phyloP scores from a whole-genome alignment of 805 yeast genomes.

The Tetrapisispora nanseiensis region DNA sequence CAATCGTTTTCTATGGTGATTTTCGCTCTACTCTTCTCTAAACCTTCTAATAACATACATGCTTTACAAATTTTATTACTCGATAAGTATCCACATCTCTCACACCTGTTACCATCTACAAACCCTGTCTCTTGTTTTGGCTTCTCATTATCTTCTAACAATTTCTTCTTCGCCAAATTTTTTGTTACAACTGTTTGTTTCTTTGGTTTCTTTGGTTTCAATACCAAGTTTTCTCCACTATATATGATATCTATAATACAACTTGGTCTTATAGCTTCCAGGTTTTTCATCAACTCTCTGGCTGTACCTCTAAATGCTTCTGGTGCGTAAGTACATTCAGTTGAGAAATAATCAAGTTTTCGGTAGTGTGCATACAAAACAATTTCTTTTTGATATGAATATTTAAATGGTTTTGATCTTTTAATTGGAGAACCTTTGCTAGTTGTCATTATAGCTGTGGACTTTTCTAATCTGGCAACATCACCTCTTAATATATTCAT shows the following conservation, averaged over 20 bases:
- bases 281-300: slow-evolving; percentile 77
- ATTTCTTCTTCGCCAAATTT: slow-evolving; percentile 7
- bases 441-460: slow-evolving; percentile 76
- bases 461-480: slow-evolving; percentile 79
- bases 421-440: slow-evolving; percentile 81
- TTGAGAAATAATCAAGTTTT: slow-evolving; percentile 87
- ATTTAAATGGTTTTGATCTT: slow-evolving; percentile 92
- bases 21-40: slow-evolving; percentile 67
- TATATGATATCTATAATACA: slow-evolving; percentile 90
- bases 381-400: slow-evolving; percentile 92
- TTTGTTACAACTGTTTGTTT: slow-evolving; percentile 27
- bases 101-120: slow-evolving; percentile 68
- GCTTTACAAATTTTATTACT: slow-evolving; percentile 89
- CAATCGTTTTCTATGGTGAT: slow-evolving; percentile 43
- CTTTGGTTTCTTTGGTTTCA: slow-evolving; percentile 47
- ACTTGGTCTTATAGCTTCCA: slow-evolving; percentile 84
- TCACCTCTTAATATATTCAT: slow-evolving; percentile 97
- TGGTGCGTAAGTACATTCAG: slow-evolving; percentile 97
- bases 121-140: slow-evolving; percentile 19
- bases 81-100: slow-evolving; percentile 84
- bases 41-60: slow-evolving; percentile 75
- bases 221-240: slow-evolving; percentile 78
- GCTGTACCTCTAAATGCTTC: slow-evolving; percentile 98
- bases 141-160: slow-evolving; percentile 12
- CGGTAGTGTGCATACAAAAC: slow-evolving; percentile 95